A percentile compares a stretch with the other conserved stretches of the same genome.
Evolutionary conservation across 164 flowering plant genomes (phyloP).

Genomic region (Vitis riparia): DNA sequence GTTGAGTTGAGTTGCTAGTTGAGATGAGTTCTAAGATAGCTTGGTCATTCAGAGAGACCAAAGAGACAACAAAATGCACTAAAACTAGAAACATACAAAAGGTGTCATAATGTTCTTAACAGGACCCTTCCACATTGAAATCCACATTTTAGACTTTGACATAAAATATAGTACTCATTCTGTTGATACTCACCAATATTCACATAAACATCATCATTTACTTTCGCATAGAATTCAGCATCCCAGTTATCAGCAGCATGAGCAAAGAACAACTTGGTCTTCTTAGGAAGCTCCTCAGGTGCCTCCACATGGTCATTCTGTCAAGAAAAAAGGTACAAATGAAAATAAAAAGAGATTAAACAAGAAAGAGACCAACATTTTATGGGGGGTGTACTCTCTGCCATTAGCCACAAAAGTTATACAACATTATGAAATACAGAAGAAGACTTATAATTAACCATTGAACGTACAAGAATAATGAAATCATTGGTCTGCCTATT

Average conservation of each 20-base stretch:
- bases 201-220: conserved; percentile 86
- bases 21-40: no score
- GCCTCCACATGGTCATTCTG: conserved; percentile 83
- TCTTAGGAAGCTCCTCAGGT: conserved; percentile 63
- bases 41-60: no score
- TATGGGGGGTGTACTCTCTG: no score
- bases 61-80: not conserved
- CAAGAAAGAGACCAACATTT: no score
- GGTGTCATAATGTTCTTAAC: not conserved
- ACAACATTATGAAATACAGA: not conserved
- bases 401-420: not conserved
- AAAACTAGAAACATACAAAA: conserved; percentile 1
- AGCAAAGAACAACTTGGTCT: conserved; percentile 68
- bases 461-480: conserved; percentile 70
- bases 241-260: conserved; percentile 85
- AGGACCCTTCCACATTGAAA: no score
- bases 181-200: conserved; percentile 67
- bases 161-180: conserved; percentile 4
- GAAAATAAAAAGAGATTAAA: conserved; percentile 1
- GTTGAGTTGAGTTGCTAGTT: no score
- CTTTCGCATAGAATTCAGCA: conserved; percentile 91
- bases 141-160: not conserved
- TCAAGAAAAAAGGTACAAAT: not conserved
- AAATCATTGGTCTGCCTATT: conserved; percentile 71
- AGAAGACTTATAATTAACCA: not conserved